These are phyloP conservation scores for Cystobasidium slooffiae DNA, from an alignment of 1,284 basidiomycete genomes.

Conservation along the genomic window DNA sequence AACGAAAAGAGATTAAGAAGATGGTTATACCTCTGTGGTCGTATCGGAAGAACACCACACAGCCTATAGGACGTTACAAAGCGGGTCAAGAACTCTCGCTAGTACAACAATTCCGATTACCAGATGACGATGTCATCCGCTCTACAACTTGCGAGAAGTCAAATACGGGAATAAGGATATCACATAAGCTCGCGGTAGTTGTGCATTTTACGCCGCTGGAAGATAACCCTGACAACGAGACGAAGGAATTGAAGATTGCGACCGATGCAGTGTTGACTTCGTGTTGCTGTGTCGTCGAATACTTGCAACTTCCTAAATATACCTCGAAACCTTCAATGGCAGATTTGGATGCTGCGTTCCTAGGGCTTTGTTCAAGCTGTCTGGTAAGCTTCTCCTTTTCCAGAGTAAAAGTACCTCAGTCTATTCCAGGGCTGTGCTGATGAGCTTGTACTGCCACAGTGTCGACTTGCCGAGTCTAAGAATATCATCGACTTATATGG, in stretches of 20 bases:
- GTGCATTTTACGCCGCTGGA: constrained; percentile 29
- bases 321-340: background rate
- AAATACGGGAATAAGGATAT: constrained; percentile 27
- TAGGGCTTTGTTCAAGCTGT: constrained; percentile 28
- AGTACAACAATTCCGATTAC: constrained; percentile 29
- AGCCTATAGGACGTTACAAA: constrained; percentile 8
- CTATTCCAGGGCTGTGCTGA: background rate
- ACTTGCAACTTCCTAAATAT: constrained; percentile 37
- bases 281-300: constrained; percentile 39
- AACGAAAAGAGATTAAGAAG: constrained; percentile 10
- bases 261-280: constrained; percentile 31
- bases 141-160: constrained; percentile 24
- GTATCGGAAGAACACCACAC: constrained; percentile 3
- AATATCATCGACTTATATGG: constrained; percentile 11
- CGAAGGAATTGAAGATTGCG: constrained; percentile 38
- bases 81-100: constrained; percentile 31
- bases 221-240: constrained; percentile 29
- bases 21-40: constrained; percentile 32
- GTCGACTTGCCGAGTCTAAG: constrained; percentile 15
- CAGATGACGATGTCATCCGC: constrained; percentile 35
- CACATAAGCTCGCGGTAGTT: constrained; percentile 29
- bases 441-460: background rate
- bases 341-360: constrained; percentile 26
- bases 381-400: constrained; percentile 1
- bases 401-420: background rate